Base-by-base conservation (phyloP, 768 basidiomycete genomes). In the Lactifluus rugatus region DNA sequence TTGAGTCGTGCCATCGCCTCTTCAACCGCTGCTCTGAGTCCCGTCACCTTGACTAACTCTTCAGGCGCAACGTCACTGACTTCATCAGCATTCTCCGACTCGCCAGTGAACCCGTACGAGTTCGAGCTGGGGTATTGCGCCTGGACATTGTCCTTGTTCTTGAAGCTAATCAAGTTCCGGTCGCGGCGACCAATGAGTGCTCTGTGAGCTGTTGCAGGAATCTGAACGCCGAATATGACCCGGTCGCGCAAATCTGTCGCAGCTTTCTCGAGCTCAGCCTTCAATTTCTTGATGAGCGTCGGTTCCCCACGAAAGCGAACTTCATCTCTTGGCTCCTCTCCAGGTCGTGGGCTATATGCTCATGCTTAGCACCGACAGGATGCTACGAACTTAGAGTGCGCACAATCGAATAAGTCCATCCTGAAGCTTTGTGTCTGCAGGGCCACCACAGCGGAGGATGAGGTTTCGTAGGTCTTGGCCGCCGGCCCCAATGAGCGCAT, bases 91-190 rank as follows among this genome's bases (percentile, higher is more conserved):
- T 99, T 99, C 67, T 83, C 83, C 5, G 86, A 77, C 60, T 87
- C 89, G 52, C 91, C 92, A 41, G 87, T 78, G 57, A 83, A 78
- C 25, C 71, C 69, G 70, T 96, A 97, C 39, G 93, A 92, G 49
- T 93, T 84, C 63, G 95, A 96, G 3, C 93, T 93, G 52, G 96
- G 93, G 79, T 98, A 92, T 70, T 96, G 93, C 61, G 98, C 81
- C 74, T 93, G 86, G 52, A 88, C 90, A 54, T 82, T 79, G 25
- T 78, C 81, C 68, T 87, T 87, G 47, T 76, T 75, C 76, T 98
- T 93, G 37, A 97, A 72, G 39, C 92, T 92, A 66, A 82, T 89
- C 57, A 98, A 71, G 65, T 92, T 83, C 67, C 89, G 84, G 41
- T 94, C 95, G 36, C 94, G 93, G 57, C 93, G 84, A 42, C 96